These are phyloP conservation scores for Penstemon barbatus DNA, from an alignment of 257 asterid species.

Conservation along the genomic window DNA sequence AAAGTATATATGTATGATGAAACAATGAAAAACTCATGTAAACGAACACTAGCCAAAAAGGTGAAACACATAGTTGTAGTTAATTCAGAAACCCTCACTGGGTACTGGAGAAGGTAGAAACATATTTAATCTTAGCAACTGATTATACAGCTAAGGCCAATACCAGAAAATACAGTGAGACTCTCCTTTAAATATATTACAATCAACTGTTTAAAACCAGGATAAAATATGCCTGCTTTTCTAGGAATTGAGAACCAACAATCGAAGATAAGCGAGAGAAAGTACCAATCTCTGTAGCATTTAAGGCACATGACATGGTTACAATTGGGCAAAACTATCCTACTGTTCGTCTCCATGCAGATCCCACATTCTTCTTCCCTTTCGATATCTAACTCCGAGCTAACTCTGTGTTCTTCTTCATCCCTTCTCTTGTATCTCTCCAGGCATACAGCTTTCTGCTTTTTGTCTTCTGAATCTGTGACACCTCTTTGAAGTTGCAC, in stretches of 20 bases:
- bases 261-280: background rate
- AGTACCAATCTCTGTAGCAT: slow-evolving; percentile 37
- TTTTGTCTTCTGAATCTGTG: slow-evolving; percentile 80
- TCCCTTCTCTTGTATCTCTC: slow-evolving; percentile 86
- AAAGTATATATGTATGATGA: no score
- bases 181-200: no score
- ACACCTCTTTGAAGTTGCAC: slow-evolving; percentile 90
- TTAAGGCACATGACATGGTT: slow-evolving; percentile 84
- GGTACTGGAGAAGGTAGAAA: background rate
- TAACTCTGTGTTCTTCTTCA: slow-evolving; percentile 48
- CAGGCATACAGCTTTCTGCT: slow-evolving; percentile 67
- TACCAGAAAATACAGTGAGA: no score
- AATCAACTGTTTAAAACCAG: no score
- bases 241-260: no score
- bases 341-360: slow-evolving; percentile 86
- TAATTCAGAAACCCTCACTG: background rate
- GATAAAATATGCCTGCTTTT: no score
- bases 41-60: no score
- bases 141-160: background rate
- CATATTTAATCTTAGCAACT: background rate
- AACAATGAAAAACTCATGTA: no score
- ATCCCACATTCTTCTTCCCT: slow-evolving; percentile 98
- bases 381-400: slow-evolving; percentile 70
- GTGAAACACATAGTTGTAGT: background rate
- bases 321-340: slow-evolving; percentile 87